Base-by-base conservation (phyloP, 83 land plant genomes). In the Picea mariana region DNA sequence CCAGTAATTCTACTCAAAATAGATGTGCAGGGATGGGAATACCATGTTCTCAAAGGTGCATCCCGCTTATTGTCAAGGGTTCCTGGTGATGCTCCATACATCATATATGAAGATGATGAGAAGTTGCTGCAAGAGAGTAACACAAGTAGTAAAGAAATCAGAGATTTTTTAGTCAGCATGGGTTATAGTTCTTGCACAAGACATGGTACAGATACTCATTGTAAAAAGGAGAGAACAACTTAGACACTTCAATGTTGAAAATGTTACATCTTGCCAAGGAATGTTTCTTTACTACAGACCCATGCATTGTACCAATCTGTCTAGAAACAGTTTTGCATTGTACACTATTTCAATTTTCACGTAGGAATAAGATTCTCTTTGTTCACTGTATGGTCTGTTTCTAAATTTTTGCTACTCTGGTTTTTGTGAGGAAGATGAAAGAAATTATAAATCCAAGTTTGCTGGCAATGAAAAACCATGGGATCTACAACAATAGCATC, bases 21-120 rank as follows among this genome's bases (percentile, higher is more conserved):
- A 42, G 98, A 95, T 86, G 98, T 95, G 62, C 98, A 95, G 62
- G 98, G 95, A 11, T 91, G 95, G 92, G 98, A 95, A 82, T 87
- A 89, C 80, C 94, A 90, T 83, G 98, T 95, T 7, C 80, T 95
- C 23, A 90, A 86, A 66, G 98, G 95, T 49, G 98, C 98, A 9
- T 42, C 82, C 44, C 84, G 79, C 61, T 75, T 95, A 73, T 82
- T 95, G 72, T 90, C 93, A 31, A 90, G 95, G 82, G 90, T 91
- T 71, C 86, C 76, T 64, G 78, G 84, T 62, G 88, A 90, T 76
- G 98, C 98, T 20, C 98, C 96, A 16, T 91, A 91, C 73, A 77
- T 95, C 15, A 91, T 95, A 21, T 93, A 93, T 80, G 95, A 95
- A 80, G 98, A 95, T 77, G 95, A 95, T 85, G 95, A 93, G 87